These are phyloP conservation scores for Eutrema salsugineum DNA, from an alignment of 441 rosid genomes.

Conservation along the genomic window DNA sequence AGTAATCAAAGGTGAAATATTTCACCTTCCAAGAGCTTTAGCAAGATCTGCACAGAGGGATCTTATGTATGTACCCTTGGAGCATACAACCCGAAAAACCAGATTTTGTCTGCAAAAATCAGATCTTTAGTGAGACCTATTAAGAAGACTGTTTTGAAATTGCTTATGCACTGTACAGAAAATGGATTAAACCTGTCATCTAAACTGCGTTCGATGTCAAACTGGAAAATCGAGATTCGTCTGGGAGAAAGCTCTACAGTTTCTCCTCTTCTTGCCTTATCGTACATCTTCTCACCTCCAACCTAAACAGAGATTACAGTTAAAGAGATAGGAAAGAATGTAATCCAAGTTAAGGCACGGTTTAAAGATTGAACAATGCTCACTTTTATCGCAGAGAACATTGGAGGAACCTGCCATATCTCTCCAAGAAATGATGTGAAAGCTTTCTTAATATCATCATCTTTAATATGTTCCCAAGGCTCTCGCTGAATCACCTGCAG, in stretches of 20 bases:
- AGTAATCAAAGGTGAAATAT: background rate
- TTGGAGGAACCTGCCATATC: slow-evolving; percentile 99
- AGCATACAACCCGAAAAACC: slow-evolving; percentile 80
- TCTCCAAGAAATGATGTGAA: slow-evolving; percentile 81
- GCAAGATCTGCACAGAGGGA: slow-evolving; percentile 95
- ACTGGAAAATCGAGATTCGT: slow-evolving; percentile 77
- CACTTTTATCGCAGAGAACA: slow-evolving; percentile 99
- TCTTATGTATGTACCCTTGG: slow-evolving; percentile 92
- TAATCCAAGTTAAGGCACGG: background rate
- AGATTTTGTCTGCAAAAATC: slow-evolving; percentile 73
- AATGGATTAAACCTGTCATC: slow-evolving; percentile 65
- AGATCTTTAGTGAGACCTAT: background rate
- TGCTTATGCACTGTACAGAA: background rate
- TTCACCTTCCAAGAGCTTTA: slow-evolving; percentile 83
- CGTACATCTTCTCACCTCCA: slow-evolving; percentile 98
- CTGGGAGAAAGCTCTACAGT: slow-evolving; percentile 85
- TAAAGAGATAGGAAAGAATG: background rate
- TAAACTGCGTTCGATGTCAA: slow-evolving; percentile 84
- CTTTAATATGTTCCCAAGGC: slow-evolving; percentile 96
- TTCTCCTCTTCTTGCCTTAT: slow-evolving; percentile 97
- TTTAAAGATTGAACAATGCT: slow-evolving; percentile 25
- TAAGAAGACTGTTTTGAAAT: background rate
- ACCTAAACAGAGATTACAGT: slow-evolving; percentile 39
- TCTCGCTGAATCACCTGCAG: slow-evolving; percentile 86
- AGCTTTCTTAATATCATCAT: slow-evolving; percentile 71